Conservation (phyloP, 225 moss, liverwort and hornwort species). For the Pseudisothecium myosuroides region DNA sequence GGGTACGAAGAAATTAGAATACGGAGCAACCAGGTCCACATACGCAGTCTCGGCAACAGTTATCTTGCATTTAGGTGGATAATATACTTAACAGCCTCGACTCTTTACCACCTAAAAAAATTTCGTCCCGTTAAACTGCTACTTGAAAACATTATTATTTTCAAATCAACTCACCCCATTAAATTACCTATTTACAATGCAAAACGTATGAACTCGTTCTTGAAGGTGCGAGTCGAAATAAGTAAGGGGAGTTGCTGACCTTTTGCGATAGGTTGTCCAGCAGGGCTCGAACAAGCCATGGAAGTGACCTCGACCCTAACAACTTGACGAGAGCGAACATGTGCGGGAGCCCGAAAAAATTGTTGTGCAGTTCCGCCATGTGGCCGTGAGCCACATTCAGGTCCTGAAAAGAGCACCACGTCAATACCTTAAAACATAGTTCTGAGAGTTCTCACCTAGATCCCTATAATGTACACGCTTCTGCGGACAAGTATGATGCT, state of each 20-base stretch:
- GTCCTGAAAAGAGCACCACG: slow-evolving; percentile 42
- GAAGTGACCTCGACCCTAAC: slow-evolving; percentile 88
- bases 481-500: not conserved
- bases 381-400: slow-evolving; percentile 77
- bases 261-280: slow-evolving; percentile 91
- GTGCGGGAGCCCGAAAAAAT: slow-evolving; percentile 89
- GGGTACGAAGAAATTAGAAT: not conserved
- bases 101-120: not conserved
- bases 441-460: not conserved
- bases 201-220: not conserved
- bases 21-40: not conserved
- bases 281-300: slow-evolving; percentile 92
- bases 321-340: slow-evolving; percentile 89
- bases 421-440: not conserved
- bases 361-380: slow-evolving; percentile 78
- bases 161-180: not conserved
- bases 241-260: slow-evolving; percentile 16
- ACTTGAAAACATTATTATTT: not conserved
- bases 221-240: not conserved
- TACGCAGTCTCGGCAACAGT: not conserved
- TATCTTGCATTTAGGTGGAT: not conserved
- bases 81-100: not conserved
- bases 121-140: not conserved
- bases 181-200: not conserved
- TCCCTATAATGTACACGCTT: not conserved